Conservation (phyloP, 495 filamentous ascomycete genomes). For the Aspergillus sclerotiicarbonarius region DNA sequence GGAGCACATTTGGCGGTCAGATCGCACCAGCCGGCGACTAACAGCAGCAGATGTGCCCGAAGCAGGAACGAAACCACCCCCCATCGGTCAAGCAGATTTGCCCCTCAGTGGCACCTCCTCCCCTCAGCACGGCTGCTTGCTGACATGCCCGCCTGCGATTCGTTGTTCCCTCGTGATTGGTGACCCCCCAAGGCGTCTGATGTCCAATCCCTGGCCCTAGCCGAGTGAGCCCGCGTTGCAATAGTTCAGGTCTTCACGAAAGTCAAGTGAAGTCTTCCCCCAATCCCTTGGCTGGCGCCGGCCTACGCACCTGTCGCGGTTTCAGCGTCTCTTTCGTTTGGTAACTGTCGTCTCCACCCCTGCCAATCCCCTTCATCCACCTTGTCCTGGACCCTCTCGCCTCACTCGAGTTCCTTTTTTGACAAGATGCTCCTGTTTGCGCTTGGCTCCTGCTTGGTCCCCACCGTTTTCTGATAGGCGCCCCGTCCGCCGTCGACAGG, state of each 20-base stretch:
- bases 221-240: not conserved
- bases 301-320: conserved; percentile 3
- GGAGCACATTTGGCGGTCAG: conserved; percentile 26
- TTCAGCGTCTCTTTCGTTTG: conserved; percentile 14
- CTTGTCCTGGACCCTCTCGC: conserved; percentile 17
- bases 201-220: not conserved
- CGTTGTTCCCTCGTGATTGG: conserved; percentile 19
- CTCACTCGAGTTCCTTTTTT: conserved; percentile 20
- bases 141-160: conserved; percentile 13
- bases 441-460: conserved; percentile 18
- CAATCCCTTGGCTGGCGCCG: not conserved
- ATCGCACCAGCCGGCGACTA: conserved; percentile 25
- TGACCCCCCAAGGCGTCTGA: not conserved
- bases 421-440: conserved; percentile 17
- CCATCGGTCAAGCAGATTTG: conserved; percentile 17
- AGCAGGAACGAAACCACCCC: conserved; percentile 20
- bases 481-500: conserved; percentile 16
- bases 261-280: not conserved
- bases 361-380: conserved; percentile 22
- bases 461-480: conserved; percentile 24
- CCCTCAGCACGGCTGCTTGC: conserved; percentile 6
- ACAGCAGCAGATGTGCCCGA: conserved; percentile 32
- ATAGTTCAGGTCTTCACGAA: too few relatives aligned
- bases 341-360: conserved; percentile 13
- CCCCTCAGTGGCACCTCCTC: conserved; percentile 15